Evolutionary conservation across 148 eudicot species (phyloP).

Genomic region (Nyssa sinensis): DNA sequence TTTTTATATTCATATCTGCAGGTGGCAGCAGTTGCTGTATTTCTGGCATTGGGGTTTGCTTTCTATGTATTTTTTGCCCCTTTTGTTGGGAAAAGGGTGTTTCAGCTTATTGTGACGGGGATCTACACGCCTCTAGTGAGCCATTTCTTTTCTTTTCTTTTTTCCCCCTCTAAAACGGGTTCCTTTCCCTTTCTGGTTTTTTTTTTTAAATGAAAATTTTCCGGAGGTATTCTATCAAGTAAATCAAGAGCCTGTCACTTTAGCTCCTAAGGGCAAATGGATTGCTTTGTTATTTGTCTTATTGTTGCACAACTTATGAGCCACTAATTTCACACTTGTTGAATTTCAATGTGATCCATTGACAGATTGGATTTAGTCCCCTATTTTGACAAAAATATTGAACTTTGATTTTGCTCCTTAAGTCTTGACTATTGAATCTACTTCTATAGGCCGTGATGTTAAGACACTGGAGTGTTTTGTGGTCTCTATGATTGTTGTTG

Average conservation of each 20-base stretch:
- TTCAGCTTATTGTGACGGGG: slow-evolving; percentile 80
- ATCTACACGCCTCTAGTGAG: slow-evolving; percentile 93
- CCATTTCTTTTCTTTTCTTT: slow-evolving; percentile 17
- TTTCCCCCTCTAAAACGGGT: slow-evolving; percentile 19
- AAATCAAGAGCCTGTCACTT: background rate
- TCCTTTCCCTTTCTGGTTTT: slow-evolving; percentile 25
- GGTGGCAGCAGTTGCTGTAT: slow-evolving; percentile 94
- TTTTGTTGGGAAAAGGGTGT: slow-evolving; percentile 79
- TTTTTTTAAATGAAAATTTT: background rate
- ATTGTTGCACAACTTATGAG: too few species aligned
- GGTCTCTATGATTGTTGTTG: background rate
- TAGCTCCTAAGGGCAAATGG: slow-evolving; percentile 2
- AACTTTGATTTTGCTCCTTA: too few species aligned
- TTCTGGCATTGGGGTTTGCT: slow-evolving; percentile 93
- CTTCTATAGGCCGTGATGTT: too few species aligned
- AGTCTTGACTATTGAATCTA: background rate
- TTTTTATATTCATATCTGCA: slow-evolving; percentile 28
- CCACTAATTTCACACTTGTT: background rate
- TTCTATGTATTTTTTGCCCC: slow-evolving; percentile 95
- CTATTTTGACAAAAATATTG: background rate
- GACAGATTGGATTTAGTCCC: background rate
- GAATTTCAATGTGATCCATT: background rate
- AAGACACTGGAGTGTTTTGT: too few species aligned
- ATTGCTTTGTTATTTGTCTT: too few species aligned
- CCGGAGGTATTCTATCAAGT: slow-evolving; percentile 4